phyloP scores from a whole-genome alignment of 192 early-diverging fungal species.

The Geranomyces michiganensis region DNA sequence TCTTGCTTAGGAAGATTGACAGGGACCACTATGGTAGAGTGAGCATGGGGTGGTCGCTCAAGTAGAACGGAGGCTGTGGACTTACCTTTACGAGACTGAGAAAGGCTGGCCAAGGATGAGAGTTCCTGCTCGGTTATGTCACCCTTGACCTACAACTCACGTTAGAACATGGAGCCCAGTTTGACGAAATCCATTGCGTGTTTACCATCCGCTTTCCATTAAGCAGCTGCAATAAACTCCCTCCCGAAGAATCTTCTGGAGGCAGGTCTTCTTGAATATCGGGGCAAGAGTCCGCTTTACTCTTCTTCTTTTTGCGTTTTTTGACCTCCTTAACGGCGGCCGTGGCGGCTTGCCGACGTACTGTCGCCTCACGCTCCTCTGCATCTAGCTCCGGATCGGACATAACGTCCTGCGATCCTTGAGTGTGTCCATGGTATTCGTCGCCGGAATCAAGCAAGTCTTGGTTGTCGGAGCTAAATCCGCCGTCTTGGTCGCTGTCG shows the following conservation, averaged over 20 bases:
- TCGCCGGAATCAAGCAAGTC: neutral
- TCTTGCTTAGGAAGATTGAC: neutral
- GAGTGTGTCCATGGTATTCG: neutral
- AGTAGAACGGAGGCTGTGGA: neutral
- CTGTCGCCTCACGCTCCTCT: neutral
- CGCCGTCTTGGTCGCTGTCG: neutral
- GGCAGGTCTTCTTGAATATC: neutral
- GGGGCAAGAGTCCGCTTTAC: neutral
- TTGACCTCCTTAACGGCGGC: neutral
- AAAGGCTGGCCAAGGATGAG: neutral
- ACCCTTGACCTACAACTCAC: neutral
- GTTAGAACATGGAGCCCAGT: neutral
- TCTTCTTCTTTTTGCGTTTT: neutral
- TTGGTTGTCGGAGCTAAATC: neutral
- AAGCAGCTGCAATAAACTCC: neutral
- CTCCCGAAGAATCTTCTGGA: neutral
- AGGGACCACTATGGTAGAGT: neutral
- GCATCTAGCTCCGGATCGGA: constrained; percentile 16
- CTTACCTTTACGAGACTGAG: neutral
- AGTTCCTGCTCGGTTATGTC: constrained; percentile 4
- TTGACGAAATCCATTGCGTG: neutral
- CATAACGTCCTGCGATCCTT: neutral
- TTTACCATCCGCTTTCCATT: neutral
- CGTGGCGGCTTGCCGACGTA: neutral
- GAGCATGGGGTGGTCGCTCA: neutral